Evolutionary conservation across 78 protist genomes (phyloP), one percentile per base, ranked within the genome.

Genomic region (Dictyostelium firmibasis): DNA sequence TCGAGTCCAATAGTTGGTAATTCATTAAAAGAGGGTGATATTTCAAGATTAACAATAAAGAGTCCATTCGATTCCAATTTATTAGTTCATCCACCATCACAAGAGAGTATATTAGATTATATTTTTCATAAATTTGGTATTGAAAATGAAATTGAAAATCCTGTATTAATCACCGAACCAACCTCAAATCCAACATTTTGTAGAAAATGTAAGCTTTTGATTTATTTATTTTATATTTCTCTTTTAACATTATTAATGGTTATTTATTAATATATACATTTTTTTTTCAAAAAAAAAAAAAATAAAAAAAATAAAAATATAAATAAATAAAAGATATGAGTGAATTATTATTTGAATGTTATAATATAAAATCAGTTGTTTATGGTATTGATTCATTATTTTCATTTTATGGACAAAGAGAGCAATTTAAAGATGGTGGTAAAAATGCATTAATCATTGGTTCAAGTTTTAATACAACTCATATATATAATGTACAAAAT

Each of bases 381-480:
- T 93, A 93, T 93, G 96, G 96, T 31, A 44, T 93, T 8, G 96
- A 93, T 62, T 70, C 91, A 62, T 74, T 93, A 33, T 93, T 93
- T 75, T 83, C 93, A 35, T 93, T 70, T 60, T 93, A 93, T 82
- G 62, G 72, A 1, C 78, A 77, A 23, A 85, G 67, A 36, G 38
- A 79, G 6, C 31, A 44, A 47, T 70, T 89, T 29, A 67, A 85
- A 47, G 35, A 85, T 33, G 81, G 64, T 29, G 96, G 96, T 53
- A 62, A 41, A 36, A 57, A 93, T 67, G 92, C 93, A 29, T 69
- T 93, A 81, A 77, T 93, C 10, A 77, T 93, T 33, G 85, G 85
- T 9, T 86, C 96, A 16, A 86, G 92, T 36, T 35, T 62, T 82
- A 38, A 69, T 33, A 74, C 81, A 60, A 93, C 96, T 36, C 96